Evolutionary conservation across 352 stramenopile species (phyloP).

Genomic region (Phytophthora pisi): DNA sequence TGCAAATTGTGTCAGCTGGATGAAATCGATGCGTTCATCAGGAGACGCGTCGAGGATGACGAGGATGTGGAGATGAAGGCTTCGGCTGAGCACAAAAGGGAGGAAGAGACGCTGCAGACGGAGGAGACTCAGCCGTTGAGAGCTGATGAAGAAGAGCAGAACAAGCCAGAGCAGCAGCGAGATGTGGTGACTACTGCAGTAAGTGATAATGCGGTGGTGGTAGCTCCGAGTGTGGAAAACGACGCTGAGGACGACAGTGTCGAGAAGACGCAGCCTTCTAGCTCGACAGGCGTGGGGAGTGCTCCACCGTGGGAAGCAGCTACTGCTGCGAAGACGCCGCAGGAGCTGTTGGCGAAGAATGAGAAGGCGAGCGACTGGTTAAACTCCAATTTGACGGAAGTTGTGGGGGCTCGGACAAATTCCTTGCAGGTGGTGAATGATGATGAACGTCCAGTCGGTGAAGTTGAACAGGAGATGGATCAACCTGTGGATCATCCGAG

Average conservation of each 20-base stretch:
- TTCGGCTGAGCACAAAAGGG: background rate
- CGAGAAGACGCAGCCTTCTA: conserved; percentile 13
- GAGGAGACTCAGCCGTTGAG: conserved; percentile 4
- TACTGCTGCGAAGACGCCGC: conserved; percentile 22
- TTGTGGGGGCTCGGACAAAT: background rate
- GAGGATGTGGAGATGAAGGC: conserved; percentile 14
- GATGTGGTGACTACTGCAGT: background rate
- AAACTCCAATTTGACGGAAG: conserved; percentile 2
- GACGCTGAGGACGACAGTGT: conserved; percentile 5
- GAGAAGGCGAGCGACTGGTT: conserved; percentile 35
- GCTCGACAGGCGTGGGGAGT: background rate
- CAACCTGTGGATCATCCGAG: conserved; percentile 15
- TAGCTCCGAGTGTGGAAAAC: background rate
- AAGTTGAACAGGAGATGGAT: conserved; percentile 5
- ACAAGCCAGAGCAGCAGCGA: background rate
- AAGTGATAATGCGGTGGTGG: background rate
- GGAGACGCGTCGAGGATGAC: conserved; percentile 1
- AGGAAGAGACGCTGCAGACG: conserved; percentile 4
- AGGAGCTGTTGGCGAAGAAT: conserved; percentile 31
- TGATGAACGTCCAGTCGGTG: background rate
- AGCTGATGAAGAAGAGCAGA: background rate
- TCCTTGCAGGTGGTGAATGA: background rate
- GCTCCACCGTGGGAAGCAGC: conserved; percentile 18
- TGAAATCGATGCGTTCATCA: conserved; percentile 46
- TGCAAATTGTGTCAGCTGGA: conserved; percentile 34